Evolutionary conservation across 108 stramenopile species (phyloP), one percentile per base, ranked within the genome.

Genomic region (Skeletonema grethae): DNA sequence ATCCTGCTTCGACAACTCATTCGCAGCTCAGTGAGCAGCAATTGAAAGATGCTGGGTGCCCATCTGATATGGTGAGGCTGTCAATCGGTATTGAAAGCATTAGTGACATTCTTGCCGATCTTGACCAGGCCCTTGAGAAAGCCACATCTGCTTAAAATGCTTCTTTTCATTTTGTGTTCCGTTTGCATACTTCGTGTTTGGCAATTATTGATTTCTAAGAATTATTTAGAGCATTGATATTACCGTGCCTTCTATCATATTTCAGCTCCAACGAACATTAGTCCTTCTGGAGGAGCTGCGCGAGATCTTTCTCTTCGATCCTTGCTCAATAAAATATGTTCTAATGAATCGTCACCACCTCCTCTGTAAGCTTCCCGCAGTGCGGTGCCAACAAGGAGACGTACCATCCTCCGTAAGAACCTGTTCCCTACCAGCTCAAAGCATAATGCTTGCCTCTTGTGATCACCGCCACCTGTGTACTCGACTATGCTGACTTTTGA

Each of bases 1-100:
- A 95, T 68, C 97, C 95, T 41, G 93, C 93, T 4, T 70, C 85
- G 13, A 97, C 97, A 2, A 97, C 97, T 3, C 95, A 97, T 70
- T 84, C 75, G 8, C 96, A 97, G 70, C 62, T 97, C 69, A 85
- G 46, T 57, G 66, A 70, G 34, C 90, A 91, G 53, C 76, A 91
- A 58, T 86, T 90, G 81, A 59, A 35, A 18, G 79, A 77, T 12
- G 88, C 90, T 35, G 96, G 96, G 8, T 75, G 90, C 58, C 71
- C 79, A 18, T 83, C 91, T 11, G 94, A 85, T 29, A 81, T 91
- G 83, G 78, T 97, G 25, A 88, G 96, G 43, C 57, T 95, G 57
- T 84, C 84, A 46, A 80, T 95, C 63, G 96, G 96, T 12, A 82
- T 92, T 61, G 96, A 97, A 75, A 55, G 66, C 20, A 69, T 90